These are phyloP conservation scores for Penicillium cataractarum DNA, from an alignment of 495 filamentous ascomycete genomes.

Conservation along the genomic window DNA sequence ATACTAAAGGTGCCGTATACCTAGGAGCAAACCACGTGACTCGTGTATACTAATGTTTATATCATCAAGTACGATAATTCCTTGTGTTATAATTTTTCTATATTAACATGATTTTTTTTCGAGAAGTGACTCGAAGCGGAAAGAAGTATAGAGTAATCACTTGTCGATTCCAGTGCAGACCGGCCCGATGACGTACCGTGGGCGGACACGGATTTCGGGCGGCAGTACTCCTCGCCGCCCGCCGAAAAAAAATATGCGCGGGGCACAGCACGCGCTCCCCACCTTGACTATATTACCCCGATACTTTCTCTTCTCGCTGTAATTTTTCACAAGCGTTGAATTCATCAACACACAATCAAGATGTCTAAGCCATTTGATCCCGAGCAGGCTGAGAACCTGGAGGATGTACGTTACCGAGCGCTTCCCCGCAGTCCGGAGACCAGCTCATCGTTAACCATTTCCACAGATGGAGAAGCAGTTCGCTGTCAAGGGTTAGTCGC, in stretches of 20 bases:
- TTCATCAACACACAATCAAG: conserved; percentile 23
- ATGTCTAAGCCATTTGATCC: conserved; percentile 62
- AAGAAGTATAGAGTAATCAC: conserved; percentile 1
- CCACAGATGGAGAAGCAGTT: conserved; percentile 98
- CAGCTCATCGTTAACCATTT: conserved; percentile 29
- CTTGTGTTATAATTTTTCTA: background rate
- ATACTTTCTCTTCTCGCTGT: background rate
- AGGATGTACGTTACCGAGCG: conserved; percentile 61
- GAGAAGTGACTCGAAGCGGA: conserved; percentile 1
- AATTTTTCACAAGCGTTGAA: background rate
- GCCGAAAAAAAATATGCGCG: conserved; percentile 44
- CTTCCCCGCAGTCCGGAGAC: background rate
- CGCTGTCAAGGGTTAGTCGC: conserved; percentile 81
- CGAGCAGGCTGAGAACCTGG: conserved; percentile 74
- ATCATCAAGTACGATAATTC: background rate
- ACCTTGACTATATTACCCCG: background rate
- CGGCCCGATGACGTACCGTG: conserved; percentile 27
- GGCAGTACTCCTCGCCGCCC: conserved; percentile 39
- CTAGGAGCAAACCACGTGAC: background rate
- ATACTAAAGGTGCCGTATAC: background rate
- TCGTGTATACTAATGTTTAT: background rate
- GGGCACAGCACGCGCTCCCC: conserved; percentile 30
- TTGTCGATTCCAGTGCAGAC: background rate
- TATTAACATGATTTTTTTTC: background rate
- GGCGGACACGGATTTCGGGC: conserved; percentile 6